Evolutionary conservation across 441 rosid genomes (phyloP), one percentile per base, ranked within the genome.

Genomic region (Euphorbia celastroides): DNA sequence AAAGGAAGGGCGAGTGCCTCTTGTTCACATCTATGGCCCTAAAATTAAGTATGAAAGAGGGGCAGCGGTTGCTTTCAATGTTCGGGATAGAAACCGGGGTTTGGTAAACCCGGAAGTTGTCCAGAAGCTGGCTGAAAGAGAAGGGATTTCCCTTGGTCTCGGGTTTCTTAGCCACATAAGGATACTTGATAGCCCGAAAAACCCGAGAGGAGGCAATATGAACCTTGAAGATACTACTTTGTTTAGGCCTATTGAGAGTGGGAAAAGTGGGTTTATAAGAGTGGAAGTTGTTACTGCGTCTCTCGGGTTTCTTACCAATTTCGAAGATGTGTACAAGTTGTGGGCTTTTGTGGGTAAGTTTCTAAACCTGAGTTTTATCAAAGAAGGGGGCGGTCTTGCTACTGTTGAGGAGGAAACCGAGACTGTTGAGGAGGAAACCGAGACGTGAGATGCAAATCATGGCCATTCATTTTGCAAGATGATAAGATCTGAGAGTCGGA

Each of bases 41-140:
- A 94, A 94, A 78, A 88, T 94, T 66, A 94, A 94, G 74, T 94
- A 94, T 26, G 99, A 91, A 77, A 86, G 99, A 76, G 99, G 99
- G 65, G 97, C 96, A n/a, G 93, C 99, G 4, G 93, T 94, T 63
- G 96, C 99, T 54, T 94, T 94, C 77, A 91, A 91, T 34, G 72
- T 94, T 68, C 82, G 93, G 79, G 86, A 86, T 75, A 77, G 79
- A 70, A 82, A 73, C 77, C 79, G 76, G 75, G 93, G 89, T 50
- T 80, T 89, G 31, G 81, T 91, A 46, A 82, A 80, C 78, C 97
- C 99, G 0, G 99, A 91, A 69, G 78, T 80, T 28, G 97, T 94
- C 63, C 96, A 82, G 79, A 94, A 88, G 82, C 84, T 89, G 6
- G 99, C 96, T 48, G 99, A 94, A 81, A 81, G 80, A 71, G 97